Conservation (phyloP, 2,329 filamentous ascomycete genomes). For the Curvularia spicifera region DNA sequence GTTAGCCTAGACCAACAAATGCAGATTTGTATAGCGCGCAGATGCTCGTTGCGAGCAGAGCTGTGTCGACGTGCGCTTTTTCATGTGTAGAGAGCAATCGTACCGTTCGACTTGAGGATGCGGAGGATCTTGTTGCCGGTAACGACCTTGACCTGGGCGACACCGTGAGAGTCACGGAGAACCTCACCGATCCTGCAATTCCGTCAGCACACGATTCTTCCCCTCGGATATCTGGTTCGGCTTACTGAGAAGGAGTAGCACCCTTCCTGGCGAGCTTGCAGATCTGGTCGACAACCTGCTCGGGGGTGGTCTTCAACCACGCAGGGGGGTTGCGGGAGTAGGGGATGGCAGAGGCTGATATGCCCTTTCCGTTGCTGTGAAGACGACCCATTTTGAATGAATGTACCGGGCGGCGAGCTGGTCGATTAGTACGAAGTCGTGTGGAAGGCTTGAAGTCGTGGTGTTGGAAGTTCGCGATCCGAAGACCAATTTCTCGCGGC, state of each 20-base stretch:
- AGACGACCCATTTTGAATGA: slow-evolving; percentile 84
- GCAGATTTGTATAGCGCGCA: slow-evolving; percentile 73
- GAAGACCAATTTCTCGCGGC: slow-evolving; percentile 34
- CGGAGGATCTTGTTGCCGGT: slow-evolving; percentile 79
- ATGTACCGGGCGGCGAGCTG: slow-evolving; percentile 28
- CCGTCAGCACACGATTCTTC: slow-evolving; percentile 17
- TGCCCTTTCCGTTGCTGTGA: slow-evolving; percentile 99
- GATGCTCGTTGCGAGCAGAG: slow-evolving; percentile 35
- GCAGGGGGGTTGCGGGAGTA: slow-evolving; percentile 92
- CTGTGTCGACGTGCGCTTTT: slow-evolving; percentile 49
- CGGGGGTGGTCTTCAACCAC: slow-evolving; percentile 98
- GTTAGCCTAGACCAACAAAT: slow-evolving; percentile 50
- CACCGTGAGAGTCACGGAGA: slow-evolving; percentile 96
- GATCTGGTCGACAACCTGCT: slow-evolving; percentile 99
- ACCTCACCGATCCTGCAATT: slow-evolving; percentile 81
- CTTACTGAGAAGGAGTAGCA: slow-evolving; percentile 84
- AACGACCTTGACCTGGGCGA: slow-evolving; percentile 86
- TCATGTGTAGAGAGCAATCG: slow-evolving; percentile 59
- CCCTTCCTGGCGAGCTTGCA: slow-evolving; percentile 99
- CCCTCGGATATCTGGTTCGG: neutral
- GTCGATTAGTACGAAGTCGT: slow-evolving; percentile 36
- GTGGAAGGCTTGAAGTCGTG: slow-evolving; percentile 27
- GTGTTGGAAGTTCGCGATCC: slow-evolving; percentile 25
- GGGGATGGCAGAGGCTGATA: slow-evolving; percentile 91
- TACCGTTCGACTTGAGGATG: slow-evolving; percentile 61